Base-by-base conservation (phyloP, 768 basidiomycete genomes). In the Trametopsis cervina region DNA sequence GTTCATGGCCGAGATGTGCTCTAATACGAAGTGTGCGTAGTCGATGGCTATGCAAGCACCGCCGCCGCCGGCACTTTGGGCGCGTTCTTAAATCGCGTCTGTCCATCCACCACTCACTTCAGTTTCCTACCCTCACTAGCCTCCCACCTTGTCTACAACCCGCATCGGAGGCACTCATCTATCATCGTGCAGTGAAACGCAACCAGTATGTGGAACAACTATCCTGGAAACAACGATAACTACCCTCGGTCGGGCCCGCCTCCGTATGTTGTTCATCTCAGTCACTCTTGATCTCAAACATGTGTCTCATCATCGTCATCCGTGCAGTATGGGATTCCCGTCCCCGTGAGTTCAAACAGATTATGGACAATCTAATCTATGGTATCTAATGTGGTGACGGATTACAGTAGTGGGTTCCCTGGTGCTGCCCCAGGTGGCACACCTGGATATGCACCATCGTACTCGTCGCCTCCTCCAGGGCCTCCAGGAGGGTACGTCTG, bases 391-490 rank as follows among this genome's bases (percentile, higher is more conserved):
- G 29, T 15, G 29, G 29, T 33, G n/a, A n/a, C 24, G 13, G 21
- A 18, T 18, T 38, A 39, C 27, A 25, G 29, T 36, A 51, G 52
- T 44, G 46, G 50, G 7, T 57, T 54, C 40, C 44, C 46, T 0
- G 49, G 44, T n/a, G 35, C 36, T 25, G 35, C n/a, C 4, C 40
- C 43, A 26, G 52, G 44, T 25, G 39, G 44, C 23, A 47, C 36
- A 23, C 50, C 54, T 17, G 57, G 53, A 5, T 60, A 57, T 44
- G 44, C 51, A 4, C 56, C 61, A 11, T 48, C 55, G 17, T 59
- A 59, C 42, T 47, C 18, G 15, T 46, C 57, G 33, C 61, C 61
- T 17, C 50, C 55, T n/a, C 59, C 52, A 20, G 51, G 57, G 1
- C 49, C 56, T 3, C 50, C 55, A 4, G 49, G 40, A 42, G 54